phyloP scores from a whole-genome alignment of 331 rosid genomes.

The Spiraea crenata region DNA sequence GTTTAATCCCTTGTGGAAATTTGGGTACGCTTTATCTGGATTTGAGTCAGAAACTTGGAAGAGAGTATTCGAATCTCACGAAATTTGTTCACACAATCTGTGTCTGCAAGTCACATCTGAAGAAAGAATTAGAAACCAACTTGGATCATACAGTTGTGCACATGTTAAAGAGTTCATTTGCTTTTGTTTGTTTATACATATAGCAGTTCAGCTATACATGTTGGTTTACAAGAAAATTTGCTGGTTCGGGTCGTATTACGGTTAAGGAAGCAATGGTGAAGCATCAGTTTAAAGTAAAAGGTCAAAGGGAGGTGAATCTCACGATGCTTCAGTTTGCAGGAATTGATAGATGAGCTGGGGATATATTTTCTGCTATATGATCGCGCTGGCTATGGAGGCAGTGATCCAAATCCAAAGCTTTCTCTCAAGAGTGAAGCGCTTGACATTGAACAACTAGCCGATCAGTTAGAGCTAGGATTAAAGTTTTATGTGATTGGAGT shows the following conservation, averaged over 20 bases:
- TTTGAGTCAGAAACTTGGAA: background rate
- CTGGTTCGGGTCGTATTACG: too few relatives aligned
- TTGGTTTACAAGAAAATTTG: background rate
- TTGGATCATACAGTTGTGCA: background rate
- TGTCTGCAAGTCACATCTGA: background rate
- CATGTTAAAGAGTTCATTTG: background rate
- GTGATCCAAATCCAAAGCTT: conserved; percentile 81
- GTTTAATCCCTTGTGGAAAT: background rate
- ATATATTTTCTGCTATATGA: conserved; percentile 76
- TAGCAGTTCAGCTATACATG: background rate
- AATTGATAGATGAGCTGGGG: conserved; percentile 71
- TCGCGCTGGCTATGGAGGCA: conserved; percentile 92
- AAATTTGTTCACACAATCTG: background rate
- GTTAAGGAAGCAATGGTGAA: background rate
- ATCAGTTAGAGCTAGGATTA: conserved; percentile 59
- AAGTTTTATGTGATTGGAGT: conserved; percentile 82
- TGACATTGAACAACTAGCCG: conserved; percentile 86
- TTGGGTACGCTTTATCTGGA: background rate
- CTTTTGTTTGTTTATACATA: background rate
- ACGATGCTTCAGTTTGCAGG: conserved; percentile 56
- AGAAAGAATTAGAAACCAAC: background rate
- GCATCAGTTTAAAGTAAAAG: background rate
- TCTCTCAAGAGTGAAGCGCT: conserved; percentile 73
- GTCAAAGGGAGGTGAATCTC: conserved; percentile 28
- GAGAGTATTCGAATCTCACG: background rate